Percentiles rank a stretch among this genome's conserved stretches.
Evolutionary conservation across 2,329 filamentous ascomycete genomes (phyloP).

Genomic region (Endoconidiophora laricicola): DNA sequence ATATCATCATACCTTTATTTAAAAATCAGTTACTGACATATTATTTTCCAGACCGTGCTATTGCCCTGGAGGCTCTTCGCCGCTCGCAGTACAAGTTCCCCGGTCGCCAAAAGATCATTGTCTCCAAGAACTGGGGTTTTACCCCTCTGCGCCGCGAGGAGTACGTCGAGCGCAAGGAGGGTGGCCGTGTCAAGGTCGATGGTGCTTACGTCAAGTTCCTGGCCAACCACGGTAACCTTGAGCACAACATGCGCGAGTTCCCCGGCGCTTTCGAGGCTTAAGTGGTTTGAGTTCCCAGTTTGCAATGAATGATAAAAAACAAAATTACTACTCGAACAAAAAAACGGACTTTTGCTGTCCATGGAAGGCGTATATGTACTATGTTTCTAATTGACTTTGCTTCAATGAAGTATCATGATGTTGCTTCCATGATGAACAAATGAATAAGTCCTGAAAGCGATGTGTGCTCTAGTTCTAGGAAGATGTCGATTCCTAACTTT

Average conservation of each 20-base stretch:
- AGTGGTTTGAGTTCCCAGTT: constrained; percentile 18
- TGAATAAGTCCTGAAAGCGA: too few species aligned
- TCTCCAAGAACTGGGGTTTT: constrained; percentile 99
- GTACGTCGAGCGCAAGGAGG: constrained; percentile 89
- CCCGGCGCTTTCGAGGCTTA: constrained; percentile 69
- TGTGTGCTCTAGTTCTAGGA: too few species aligned
- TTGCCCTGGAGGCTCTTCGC: constrained; percentile 95
- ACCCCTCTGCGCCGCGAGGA: constrained; percentile 94
- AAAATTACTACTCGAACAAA: constrained; percentile 9
- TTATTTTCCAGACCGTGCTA: constrained; percentile 50
- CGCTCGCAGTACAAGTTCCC: constrained; percentile 99
- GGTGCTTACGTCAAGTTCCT: constrained; percentile 99
- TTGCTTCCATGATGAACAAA: too few species aligned
- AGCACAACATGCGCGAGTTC: constrained; percentile 84
- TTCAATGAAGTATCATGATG: too few species aligned
- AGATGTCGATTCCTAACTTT: too few species aligned
- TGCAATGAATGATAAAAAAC: constrained; percentile 14
- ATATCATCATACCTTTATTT: background rate
- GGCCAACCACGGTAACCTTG: constrained; percentile 74
- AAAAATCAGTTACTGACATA: background rate
- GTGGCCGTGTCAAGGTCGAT: constrained; percentile 86
- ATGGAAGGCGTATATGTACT: constrained; percentile 6
- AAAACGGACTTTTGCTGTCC: constrained; percentile 4
- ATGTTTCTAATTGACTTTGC: background rate
- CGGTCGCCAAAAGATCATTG: constrained; percentile 99